A percentile compares a stretch with the other conserved stretches of the same genome.
Evolutionary conservation across 768 basidiomycete genomes (phyloP).

Genomic region (Pulveroboletus sp.): DNA sequence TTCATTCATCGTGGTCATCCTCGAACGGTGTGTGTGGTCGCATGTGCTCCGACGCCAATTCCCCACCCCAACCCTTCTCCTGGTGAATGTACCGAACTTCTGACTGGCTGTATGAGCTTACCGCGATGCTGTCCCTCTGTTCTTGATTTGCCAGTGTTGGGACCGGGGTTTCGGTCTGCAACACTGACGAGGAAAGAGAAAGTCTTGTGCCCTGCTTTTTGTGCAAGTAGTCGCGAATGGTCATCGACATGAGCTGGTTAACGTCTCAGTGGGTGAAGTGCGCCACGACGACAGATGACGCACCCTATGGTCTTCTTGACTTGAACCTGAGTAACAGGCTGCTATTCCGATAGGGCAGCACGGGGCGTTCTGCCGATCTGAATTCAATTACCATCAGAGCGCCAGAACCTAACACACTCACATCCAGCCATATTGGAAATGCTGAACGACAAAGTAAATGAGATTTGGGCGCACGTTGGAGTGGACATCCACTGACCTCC

Average conservation of each 20-base stretch:
- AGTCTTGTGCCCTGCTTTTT: slow-evolving; percentile 41
- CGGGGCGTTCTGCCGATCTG: slow-evolving; percentile 56
- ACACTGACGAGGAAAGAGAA: slow-evolving; percentile 23
- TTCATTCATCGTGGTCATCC: slow-evolving; percentile 32
- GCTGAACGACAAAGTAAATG: slow-evolving; percentile 39
- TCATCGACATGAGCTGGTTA: slow-evolving; percentile 54
- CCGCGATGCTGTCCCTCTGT: slow-evolving; percentile 27
- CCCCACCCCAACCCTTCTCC: slow-evolving; percentile 32
- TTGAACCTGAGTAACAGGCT: slow-evolving; percentile 79
- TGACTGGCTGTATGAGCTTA: slow-evolving; percentile 24
- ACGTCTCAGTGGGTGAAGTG: slow-evolving; percentile 2
- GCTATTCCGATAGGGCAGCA: slow-evolving; percentile 78
- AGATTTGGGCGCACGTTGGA: neutral
- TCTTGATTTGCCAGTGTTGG: slow-evolving; percentile 28
- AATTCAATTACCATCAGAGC: slow-evolving; percentile 1
- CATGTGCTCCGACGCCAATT: slow-evolving; percentile 33
- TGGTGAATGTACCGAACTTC: slow-evolving; percentile 26
- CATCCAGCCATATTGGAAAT: slow-evolving; percentile 84
- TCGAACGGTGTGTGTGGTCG: slow-evolving; percentile 40
- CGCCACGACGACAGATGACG: slow-evolving; percentile 21
- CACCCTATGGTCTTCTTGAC: slow-evolving; percentile 75
- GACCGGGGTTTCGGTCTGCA: slow-evolving; percentile 28
- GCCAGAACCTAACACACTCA: slow-evolving; percentile 23
- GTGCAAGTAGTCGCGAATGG: slow-evolving; percentile 64
- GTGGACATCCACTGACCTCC: slow-evolving; percentile 54